Base-by-base conservation (phyloP, 305 asterid genomes). In the Fraxinus paxiana region DNA sequence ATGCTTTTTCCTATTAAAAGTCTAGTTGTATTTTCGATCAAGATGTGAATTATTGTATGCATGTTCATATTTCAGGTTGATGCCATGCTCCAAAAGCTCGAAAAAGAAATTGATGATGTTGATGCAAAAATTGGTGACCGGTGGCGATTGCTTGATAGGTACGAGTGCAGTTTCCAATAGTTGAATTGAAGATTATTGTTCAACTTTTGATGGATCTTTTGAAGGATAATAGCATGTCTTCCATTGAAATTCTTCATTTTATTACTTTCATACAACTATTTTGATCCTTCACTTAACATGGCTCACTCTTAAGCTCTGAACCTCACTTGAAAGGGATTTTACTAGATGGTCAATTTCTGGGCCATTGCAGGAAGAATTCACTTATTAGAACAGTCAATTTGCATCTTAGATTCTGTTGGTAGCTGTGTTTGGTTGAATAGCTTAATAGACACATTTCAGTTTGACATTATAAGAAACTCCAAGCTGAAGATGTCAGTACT, bases 101-200 rank as follows among this genome's bases (percentile, higher is more conserved):
- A 94, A 86, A 94, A 94, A 88, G 98, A 96, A 84, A 96, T 96
- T 67, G 98, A 94, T 87, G 96, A 92, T 18, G 99, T 96, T 78
- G 98, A 96, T 90, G 96, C 93, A 8, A 91, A 91, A 87, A 96
- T 96, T 85, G 99, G 98, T 43, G 92, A 96, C 61, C 89, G 89
- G 73, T 96, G 98, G 98, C 91, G 96, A 74, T 83, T 96, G 87
- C 98, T 96, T 77, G 98, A 94, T 82, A 92, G 99, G 99, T 96
- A 90, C 79, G 79, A 56, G 43, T 63, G 38, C 13, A 79, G 38
- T 77, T 77, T 83, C 70, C 79, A 26, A 22, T 75, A 51, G 72
- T 75, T 59, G 84, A 83, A 71, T 82, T 79, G n/a, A 71, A 54
- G 75, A 73, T 74, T 73, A 67, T 59, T 72, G 35, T 54, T 79